phyloP scores from a whole-genome alignment of 768 basidiomycete species.

The Phaeolepiota aurea region DNA sequence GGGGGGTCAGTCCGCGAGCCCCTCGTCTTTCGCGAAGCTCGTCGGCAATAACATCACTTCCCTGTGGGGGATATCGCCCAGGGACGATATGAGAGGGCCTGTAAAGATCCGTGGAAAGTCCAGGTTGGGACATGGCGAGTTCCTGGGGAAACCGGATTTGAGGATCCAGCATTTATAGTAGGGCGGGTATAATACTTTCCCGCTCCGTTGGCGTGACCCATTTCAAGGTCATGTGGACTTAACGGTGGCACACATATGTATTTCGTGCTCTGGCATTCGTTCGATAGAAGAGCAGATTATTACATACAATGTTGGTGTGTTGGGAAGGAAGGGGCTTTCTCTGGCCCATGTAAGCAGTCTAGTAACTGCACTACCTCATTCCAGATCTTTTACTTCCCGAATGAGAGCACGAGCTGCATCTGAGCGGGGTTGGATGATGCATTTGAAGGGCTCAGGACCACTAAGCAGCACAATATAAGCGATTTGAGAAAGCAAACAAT shows the following conservation, averaged over 20 bases:
- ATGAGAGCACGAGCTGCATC: constrained; percentile 9
- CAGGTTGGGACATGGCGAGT: neutral
- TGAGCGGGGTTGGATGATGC: constrained; percentile 13
- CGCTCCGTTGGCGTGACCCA: too few relatives aligned
- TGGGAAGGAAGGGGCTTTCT: too few relatives aligned
- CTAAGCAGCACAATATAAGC: constrained; percentile 4
- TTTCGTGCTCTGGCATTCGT: too few relatives aligned
- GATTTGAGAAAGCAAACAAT: neutral
- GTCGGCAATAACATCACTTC: neutral
- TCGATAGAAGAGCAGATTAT: too few relatives aligned
- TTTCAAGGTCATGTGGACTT: too few relatives aligned
- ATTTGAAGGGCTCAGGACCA: constrained; percentile 16
- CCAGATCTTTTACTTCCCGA: constrained; percentile 6
- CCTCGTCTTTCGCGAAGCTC: neutral
- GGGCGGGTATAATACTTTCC: too few relatives aligned
- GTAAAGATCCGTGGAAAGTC: neutral
- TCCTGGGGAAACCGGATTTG: too few relatives aligned
- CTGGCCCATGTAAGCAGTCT: too few relatives aligned
- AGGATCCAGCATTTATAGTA: too few relatives aligned
- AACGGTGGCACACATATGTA: too few relatives aligned
- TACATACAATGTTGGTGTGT: too few relatives aligned
- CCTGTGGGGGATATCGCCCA: neutral
- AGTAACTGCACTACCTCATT: too few relatives aligned
- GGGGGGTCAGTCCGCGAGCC: neutral
- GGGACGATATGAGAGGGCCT: neutral